Conservation (phyloP, 169 alveolate species). For the Plasmodium adleri region DNA sequence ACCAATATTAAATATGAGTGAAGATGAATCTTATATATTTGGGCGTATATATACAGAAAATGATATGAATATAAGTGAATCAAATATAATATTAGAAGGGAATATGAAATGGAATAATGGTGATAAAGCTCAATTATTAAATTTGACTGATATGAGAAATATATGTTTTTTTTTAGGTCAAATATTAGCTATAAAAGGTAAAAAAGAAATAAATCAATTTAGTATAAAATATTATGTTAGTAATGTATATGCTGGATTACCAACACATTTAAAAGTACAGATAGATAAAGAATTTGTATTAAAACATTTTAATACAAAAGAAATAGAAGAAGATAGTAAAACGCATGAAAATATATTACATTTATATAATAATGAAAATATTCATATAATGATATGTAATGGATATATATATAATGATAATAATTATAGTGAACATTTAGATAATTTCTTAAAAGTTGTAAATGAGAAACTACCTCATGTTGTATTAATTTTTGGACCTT, state of each 20-base stretch:
- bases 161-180: slow-evolving; percentile 73
- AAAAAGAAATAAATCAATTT: slow-evolving; percentile 73
- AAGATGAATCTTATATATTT: slow-evolving; percentile 64
- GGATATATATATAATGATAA: slow-evolving; percentile 69
- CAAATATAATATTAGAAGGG: slow-evolving; percentile 73
- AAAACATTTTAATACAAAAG: slow-evolving; percentile 69
- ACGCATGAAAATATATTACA: slow-evolving; percentile 41
- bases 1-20: slow-evolving; percentile 71
- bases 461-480: slow-evolving; percentile 76
- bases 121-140: slow-evolving; percentile 73
- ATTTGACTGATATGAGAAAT: slow-evolving; percentile 53
- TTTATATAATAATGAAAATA: slow-evolving; percentile 68
- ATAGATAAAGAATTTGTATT: slow-evolving; percentile 44
- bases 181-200: slow-evolving; percentile 75
- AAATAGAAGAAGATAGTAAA: slow-evolving; percentile 67
- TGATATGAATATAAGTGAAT: slow-evolving; percentile 73
- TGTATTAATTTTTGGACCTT: slow-evolving; percentile 77
- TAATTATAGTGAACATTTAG: slow-evolving; percentile 63
- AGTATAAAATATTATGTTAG: slow-evolving; percentile 73
- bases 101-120: slow-evolving; percentile 54
- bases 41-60: slow-evolving; percentile 73
- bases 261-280: slow-evolving; percentile 63
- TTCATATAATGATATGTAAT: slow-evolving; percentile 73
- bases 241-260: slow-evolving; percentile 71
- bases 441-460: slow-evolving; percentile 59